Evolutionary conservation across 805 yeast genomes (phyloP).

Genomic region (Ogataea chonburiensis): DNA sequence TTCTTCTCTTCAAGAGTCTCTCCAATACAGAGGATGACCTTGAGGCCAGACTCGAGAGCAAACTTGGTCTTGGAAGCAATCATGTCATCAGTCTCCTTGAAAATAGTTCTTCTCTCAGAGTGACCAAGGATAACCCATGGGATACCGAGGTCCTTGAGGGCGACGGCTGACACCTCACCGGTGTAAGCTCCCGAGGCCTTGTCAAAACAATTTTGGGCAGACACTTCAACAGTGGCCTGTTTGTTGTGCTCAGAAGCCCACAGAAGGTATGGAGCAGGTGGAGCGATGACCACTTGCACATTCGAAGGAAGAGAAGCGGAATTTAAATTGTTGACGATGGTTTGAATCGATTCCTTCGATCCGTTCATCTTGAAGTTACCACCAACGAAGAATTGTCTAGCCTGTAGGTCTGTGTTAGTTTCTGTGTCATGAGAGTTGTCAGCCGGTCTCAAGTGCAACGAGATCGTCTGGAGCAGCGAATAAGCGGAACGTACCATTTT

Average conservation of each 20-base stretch:
- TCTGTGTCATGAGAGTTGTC: conserved; percentile 6
- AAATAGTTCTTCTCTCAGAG: conserved; percentile 96
- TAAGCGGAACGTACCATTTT: conserved; percentile 28
- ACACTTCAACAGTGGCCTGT: conserved; percentile 71
- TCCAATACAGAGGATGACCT: conserved; percentile 95
- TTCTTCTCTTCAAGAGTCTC: conserved; percentile 96
- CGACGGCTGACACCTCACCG: conserved; percentile 90
- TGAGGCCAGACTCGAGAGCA: conserved; percentile 85
- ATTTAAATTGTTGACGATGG: conserved; percentile 83
- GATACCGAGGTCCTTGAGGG: conserved; percentile 88
- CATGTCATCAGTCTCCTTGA: conserved; percentile 86
- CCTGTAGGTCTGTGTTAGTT: conserved; percentile 22
- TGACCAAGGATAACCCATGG: conserved; percentile 96
- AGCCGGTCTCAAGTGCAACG: conserved; percentile 20
- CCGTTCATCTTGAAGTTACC: conserved; percentile 99
- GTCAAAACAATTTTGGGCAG: conserved; percentile 88
- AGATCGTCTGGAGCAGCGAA: conserved; percentile 19
- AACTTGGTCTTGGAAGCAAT: conserved; percentile 93
- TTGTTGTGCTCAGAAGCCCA: conserved; percentile 68
- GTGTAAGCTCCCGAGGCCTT: conserved; percentile 96
- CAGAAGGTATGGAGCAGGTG: conserved; percentile 90
- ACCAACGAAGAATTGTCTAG: conserved; percentile 81
- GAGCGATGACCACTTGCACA: conserved; percentile 93
- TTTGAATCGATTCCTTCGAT: conserved; percentile 76
- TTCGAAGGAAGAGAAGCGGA: conserved; percentile 67